Conservation (phyloP, 345 rosid genomes). For the Eucalyptus curtisii region DNA sequence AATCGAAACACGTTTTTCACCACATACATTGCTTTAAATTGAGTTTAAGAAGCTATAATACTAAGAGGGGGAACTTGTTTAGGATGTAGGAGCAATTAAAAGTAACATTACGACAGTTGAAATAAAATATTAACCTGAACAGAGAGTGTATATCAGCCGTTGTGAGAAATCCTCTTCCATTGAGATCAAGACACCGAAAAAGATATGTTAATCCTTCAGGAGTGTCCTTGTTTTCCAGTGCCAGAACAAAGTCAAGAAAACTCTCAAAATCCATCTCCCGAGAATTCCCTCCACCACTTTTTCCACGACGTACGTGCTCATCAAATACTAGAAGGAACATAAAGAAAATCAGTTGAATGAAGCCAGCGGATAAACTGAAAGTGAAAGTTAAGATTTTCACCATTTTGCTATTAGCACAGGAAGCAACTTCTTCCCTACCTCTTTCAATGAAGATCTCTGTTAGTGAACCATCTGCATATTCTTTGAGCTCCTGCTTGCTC, state of each 20-base stretch:
- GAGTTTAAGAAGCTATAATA: background rate
- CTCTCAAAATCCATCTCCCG: slow-evolving; percentile 97
- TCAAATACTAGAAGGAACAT: slow-evolving; percentile 52
- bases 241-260: slow-evolving; percentile 90
- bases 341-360: background rate
- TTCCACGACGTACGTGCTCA: slow-evolving; percentile 88
- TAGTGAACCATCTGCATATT: slow-evolving; percentile 94
- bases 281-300: slow-evolving; percentile 47
- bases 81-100: background rate
- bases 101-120: background rate
- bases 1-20: background rate
- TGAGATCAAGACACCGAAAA: slow-evolving; percentile 87
- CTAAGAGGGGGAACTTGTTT: background rate
- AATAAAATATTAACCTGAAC: slow-evolving; percentile 53
- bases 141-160: slow-evolving; percentile 97
- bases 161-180: slow-evolving; percentile 84
- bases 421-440: slow-evolving; percentile 25
- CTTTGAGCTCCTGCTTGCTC: slow-evolving; percentile 93
- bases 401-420: background rate
- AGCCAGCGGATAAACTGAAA: background rate
- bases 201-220: slow-evolving; percentile 93
- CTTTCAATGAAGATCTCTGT: slow-evolving; percentile 93
- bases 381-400: background rate
- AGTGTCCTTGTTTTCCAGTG: slow-evolving; percentile 95
- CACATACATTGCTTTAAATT: background rate